These are phyloP conservation scores for Fusarium chaquense DNA, from an alignment of 2,329 filamentous ascomycete species.

Conservation along the genomic window DNA sequence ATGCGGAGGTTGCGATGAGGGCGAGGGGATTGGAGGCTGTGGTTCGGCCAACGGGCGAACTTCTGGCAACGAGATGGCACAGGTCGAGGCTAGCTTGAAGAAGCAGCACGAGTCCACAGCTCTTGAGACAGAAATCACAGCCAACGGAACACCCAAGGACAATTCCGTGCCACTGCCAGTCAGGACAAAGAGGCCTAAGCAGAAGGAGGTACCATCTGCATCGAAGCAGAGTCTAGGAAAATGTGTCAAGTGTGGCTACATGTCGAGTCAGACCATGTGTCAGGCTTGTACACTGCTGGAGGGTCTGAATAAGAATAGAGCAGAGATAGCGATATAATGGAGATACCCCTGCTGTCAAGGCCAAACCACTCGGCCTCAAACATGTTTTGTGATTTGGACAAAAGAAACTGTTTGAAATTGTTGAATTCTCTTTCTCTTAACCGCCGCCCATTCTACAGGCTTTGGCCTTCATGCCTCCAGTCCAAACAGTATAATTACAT, in stretches of 20 bases:
- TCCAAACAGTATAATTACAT: constrained; percentile 42
- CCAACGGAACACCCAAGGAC: constrained; percentile 41
- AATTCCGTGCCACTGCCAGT: constrained; percentile 53
- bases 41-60: constrained; percentile 72
- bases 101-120: constrained; percentile 32
- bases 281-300: constrained; percentile 94
- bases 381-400: neutral
- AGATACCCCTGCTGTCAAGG: constrained; percentile 19
- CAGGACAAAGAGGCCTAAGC: constrained; percentile 46
- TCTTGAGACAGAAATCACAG: constrained; percentile 52
- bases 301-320: constrained; percentile 84
- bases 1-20: constrained; percentile 55
- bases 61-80: constrained; percentile 81
- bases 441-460: constrained; percentile 6
- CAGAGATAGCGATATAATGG: constrained; percentile 66
- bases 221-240: constrained; percentile 81
- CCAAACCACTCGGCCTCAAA: neutral
- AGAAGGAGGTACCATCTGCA: constrained; percentile 46
- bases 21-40: constrained; percentile 72
- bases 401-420: constrained; percentile 9
- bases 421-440: constrained; percentile 36
- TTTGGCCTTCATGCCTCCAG: constrained; percentile 14
- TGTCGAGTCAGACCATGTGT: constrained; percentile 93
- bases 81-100: constrained; percentile 72
- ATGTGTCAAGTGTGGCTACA: constrained; percentile 91